These are phyloP conservation scores for Pisolithus sp. DNA, from an alignment of 768 basidiomycete species.

Conservation along the genomic window DNA sequence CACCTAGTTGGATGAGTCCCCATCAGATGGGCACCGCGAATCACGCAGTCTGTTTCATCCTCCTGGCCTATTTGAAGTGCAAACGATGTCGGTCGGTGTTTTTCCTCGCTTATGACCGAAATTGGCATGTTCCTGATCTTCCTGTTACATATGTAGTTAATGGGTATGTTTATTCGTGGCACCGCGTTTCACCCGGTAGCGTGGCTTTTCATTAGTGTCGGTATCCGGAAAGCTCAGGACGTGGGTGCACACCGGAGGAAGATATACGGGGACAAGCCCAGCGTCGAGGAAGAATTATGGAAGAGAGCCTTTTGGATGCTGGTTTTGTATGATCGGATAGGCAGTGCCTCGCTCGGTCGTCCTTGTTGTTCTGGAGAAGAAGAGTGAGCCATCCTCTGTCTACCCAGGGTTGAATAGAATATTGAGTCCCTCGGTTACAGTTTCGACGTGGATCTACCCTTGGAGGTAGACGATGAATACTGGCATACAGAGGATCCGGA, in stretches of 20 bases:
- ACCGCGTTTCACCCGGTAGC: slow-evolving; percentile 42
- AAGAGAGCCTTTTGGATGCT: slow-evolving; percentile 77
- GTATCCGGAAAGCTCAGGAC: slow-evolving; percentile 61
- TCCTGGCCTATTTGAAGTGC: slow-evolving; percentile 56
- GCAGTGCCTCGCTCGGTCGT: slow-evolving; percentile 48
- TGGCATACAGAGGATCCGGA: slow-evolving; percentile 54
- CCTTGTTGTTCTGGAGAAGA: slow-evolving; percentile 54
- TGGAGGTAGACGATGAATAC: slow-evolving; percentile 78
- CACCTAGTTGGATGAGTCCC: slow-evolving; percentile 5
- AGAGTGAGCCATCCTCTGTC: slow-evolving; percentile 41
- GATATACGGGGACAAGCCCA: slow-evolving; percentile 42
- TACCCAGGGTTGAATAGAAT: background rate
- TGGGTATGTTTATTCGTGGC: slow-evolving; percentile 49
- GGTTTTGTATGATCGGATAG: slow-evolving; percentile 52
- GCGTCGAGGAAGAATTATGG: slow-evolving; percentile 63
- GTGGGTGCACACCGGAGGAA: slow-evolving; percentile 69
- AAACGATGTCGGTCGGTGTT: slow-evolving; percentile 44
- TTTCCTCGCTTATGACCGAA: background rate
- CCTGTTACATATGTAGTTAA: slow-evolving; percentile 31
- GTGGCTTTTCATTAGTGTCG: slow-evolving; percentile 52
- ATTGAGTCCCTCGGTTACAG: slow-evolving; percentile 33
- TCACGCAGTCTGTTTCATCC: slow-evolving; percentile 50
- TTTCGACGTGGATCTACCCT: slow-evolving; percentile 75
- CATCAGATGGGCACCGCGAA: slow-evolving; percentile 43
- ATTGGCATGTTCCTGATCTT: slow-evolving; percentile 4